Evolutionary conservation across 306 rosid genomes (phyloP), one percentile per base, ranked within the genome.

Genomic region (Leucaena leucocephala): DNA sequence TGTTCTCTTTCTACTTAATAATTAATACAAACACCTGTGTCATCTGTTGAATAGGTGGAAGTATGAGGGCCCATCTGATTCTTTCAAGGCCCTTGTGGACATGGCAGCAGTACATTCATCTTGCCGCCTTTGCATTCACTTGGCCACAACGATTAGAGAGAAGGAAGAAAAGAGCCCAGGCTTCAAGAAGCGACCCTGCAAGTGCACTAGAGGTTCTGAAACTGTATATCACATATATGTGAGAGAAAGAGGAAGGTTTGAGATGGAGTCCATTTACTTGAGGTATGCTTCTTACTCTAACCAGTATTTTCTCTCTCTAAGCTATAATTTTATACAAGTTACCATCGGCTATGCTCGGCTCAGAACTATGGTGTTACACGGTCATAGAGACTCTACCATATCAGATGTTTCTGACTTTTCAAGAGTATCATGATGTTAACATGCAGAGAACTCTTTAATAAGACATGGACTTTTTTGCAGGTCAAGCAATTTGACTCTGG

Each of bases 191-290:
- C 96, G 99, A 38, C 98, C 97, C 49, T 95, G 99, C 90, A 89
- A 93, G 77, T 95, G 99, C 91, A 89, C 78, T 66, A 85, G 89
- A 73, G 95, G 92, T 72, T 55, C 76, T 16, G 89, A 86, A 64
- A 83, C 86, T 0, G 80, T 87, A 48, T 74, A 88, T 80, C 92
- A 90, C 78, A 77, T 88, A 68, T 84, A 81, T 75, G 86, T 90
- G 35, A 81, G 99, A 81, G 99, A 95, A 81, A 90, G 99, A 84
- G 99, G 98, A 77, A 89, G 88, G 88, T 95, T 91, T 72, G 83
- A 85, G 75, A 82, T 84, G 91, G 93, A 95, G 81, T 93, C 99
- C 75, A 76, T 95, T 78, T 95, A 85, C 90, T 77, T 95, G 80
- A 93, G 99, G 99, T 95, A 93, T 63, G 64, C 72, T 65, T 27